A percentile compares a stretch with the other conserved stretches of the same genome.
Conservation (phyloP, 805 yeast genomes). For the Metschnikowia proteae region DNA sequence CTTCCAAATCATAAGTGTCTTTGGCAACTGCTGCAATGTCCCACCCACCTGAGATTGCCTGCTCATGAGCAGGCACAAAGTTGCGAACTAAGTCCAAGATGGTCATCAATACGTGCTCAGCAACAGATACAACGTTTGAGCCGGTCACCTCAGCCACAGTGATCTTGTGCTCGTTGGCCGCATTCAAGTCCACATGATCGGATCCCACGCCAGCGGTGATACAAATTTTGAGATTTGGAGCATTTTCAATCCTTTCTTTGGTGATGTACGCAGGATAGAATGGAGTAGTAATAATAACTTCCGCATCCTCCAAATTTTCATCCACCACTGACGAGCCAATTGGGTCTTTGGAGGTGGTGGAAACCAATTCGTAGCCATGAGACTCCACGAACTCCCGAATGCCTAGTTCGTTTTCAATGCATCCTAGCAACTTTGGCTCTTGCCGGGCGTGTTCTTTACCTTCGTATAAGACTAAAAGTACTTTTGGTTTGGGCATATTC, state of each 20-base stretch:
- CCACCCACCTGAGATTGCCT: constrained; percentile 61
- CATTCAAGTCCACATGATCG: constrained; percentile 72
- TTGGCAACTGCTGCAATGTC: constrained; percentile 71
- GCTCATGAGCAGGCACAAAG: constrained; percentile 76
- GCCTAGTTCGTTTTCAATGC: constrained; percentile 74
- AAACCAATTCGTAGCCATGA: constrained; percentile 62
- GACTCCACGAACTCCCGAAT: constrained; percentile 58
- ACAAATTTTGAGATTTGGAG: constrained; percentile 65
- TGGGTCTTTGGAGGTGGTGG: constrained; percentile 66
- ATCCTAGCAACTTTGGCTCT: constrained; percentile 61
- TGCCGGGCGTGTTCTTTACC: constrained; percentile 58
- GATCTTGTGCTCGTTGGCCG: constrained; percentile 59
- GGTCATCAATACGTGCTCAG: constrained; percentile 76
- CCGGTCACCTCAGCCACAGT: constrained; percentile 80
- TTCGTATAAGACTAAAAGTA: constrained; percentile 55
- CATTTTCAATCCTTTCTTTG: constrained; percentile 60
- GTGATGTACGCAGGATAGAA: constrained; percentile 79
- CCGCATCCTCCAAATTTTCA: constrained; percentile 65
- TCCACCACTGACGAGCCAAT: constrained; percentile 58
- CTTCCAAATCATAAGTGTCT: constrained; percentile 71
- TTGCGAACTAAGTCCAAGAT: constrained; percentile 68
- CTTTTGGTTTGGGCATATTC: constrained; percentile 26
- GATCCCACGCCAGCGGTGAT: constrained; percentile 86
- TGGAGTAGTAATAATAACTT: constrained; percentile 75
- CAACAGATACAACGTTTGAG: constrained; percentile 74